Percentiles rank a stretch among this genome's conserved stretches.
These are phyloP conservation scores for Coniferiporia sulphurascens DNA, from an alignment of 1,284 basidiomycete genomes.

Conservation along the genomic window DNA sequence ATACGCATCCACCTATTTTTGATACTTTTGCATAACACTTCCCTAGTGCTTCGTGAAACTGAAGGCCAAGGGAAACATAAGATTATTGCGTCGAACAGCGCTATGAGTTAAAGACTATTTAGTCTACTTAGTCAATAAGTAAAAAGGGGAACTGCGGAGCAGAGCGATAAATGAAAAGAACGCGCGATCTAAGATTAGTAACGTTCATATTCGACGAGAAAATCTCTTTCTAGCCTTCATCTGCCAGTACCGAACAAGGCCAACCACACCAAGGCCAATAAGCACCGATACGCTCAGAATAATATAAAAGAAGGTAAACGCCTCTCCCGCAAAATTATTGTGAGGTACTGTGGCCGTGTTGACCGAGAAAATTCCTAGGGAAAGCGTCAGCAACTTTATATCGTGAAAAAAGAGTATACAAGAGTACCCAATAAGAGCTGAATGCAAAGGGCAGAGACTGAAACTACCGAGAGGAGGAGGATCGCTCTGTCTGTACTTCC, in stretches of 20 bases:
- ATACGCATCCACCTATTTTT: no score
- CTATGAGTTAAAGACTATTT: background rate
- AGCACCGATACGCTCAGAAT: slow-evolving; percentile 40
- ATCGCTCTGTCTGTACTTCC: slow-evolving; percentile 63
- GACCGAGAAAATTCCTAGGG: slow-evolving; percentile 57
- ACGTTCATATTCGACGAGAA: slow-evolving; percentile 12
- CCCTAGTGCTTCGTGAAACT: background rate
- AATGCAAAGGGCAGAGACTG: slow-evolving; percentile 65
- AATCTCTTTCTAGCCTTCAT: slow-evolving; percentile 40
- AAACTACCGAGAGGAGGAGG: slow-evolving; percentile 63
- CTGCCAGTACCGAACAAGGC: slow-evolving; percentile 55
- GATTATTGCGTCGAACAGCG: background rate
- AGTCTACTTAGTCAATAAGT: background rate
- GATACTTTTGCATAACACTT: no score
- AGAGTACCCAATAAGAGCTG: slow-evolving; percentile 56
- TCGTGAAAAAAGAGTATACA: slow-evolving; percentile 18
- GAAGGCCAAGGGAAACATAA: background rate
- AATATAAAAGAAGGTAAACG: slow-evolving; percentile 43
- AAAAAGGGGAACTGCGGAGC: no score
- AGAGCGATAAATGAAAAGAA: background rate
- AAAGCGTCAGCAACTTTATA: slow-evolving; percentile 21
- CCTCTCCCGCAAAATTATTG: slow-evolving; percentile 25
- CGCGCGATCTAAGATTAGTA: no score
- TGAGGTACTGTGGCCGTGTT: slow-evolving; percentile 46
- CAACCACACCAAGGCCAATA: slow-evolving; percentile 37